phyloP scores from a whole-genome alignment of 441 rosid species.

The Eutrema salsugineum region DNA sequence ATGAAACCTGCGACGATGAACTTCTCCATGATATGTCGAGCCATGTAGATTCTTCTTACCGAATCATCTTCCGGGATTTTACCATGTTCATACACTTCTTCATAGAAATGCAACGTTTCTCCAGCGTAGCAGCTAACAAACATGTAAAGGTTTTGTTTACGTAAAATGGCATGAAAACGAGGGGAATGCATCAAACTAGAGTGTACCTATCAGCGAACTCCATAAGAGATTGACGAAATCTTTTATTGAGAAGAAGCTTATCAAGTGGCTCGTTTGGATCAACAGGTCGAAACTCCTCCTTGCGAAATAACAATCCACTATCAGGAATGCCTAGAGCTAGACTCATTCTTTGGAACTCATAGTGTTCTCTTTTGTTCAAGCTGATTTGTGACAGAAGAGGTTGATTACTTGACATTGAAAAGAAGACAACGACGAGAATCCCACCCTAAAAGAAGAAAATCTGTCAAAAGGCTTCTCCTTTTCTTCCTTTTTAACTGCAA shows the following conservation, averaged over 20 bases:
- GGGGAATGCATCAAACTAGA: not conserved
- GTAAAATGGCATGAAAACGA: not conserved
- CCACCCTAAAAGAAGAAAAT: conserved; percentile 51
- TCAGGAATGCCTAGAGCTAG: conserved; percentile 88
- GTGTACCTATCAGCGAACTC: conserved; percentile 86
- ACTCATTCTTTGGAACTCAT: conserved; percentile 70
- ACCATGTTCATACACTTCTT: conserved; percentile 73
- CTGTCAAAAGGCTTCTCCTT: not conserved
- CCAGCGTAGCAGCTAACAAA: conserved; percentile 80
- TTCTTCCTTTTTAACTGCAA: not conserved
- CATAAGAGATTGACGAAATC: conserved; percentile 80
- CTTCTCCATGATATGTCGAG: conserved; percentile 85
- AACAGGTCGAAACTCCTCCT: conserved; percentile 43
- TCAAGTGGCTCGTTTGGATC: conserved; percentile 75
- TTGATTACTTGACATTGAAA: conserved; percentile 83
- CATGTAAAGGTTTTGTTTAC: not conserved
- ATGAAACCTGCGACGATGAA: conserved; percentile 70
- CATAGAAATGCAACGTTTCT: conserved; percentile 89
- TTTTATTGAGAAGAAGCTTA: conserved; percentile 76
- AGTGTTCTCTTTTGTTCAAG: conserved; percentile 63
- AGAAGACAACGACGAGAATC: conserved; percentile 64
- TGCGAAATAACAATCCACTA: conserved; percentile 63
- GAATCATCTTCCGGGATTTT: conserved; percentile 72
- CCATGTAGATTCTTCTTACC: conserved; percentile 81
- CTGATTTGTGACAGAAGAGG: conserved; percentile 90